Evolutionary conservation across 2,329 filamentous ascomycete species (phyloP).

Genomic region (Colletotrichum lini): DNA sequence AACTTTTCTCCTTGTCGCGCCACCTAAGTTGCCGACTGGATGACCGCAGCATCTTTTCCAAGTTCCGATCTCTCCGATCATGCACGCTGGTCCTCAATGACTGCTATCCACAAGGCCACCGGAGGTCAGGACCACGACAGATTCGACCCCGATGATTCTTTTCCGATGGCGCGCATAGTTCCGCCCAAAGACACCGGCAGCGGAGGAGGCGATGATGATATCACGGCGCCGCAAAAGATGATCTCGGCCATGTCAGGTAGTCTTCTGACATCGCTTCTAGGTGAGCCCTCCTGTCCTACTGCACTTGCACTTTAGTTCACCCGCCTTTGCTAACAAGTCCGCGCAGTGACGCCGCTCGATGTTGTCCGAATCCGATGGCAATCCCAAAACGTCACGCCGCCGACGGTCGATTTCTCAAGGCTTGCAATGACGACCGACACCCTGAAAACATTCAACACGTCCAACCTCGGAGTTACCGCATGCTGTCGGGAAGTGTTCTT

Average conservation of each 20-base stretch:
- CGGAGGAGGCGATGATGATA: slow-evolving; percentile 65
- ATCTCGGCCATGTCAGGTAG: slow-evolving; percentile 92
- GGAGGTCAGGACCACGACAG: slow-evolving; percentile 48
- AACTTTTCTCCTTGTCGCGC: not conserved
- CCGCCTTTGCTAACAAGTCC: slow-evolving; percentile 31
- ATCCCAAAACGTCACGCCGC: slow-evolving; percentile 76
- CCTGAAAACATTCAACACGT: slow-evolving; percentile 78
- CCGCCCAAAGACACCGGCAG: slow-evolving; percentile 42
- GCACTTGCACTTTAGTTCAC: not conserved
- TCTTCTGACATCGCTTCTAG: slow-evolving; percentile 88
- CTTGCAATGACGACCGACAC: slow-evolving; percentile 70
- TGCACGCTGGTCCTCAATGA: slow-evolving; percentile 41
- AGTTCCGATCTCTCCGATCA: slow-evolving; percentile 37
- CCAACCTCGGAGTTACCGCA: slow-evolving; percentile 90
- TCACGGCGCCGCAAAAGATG: slow-evolving; percentile 93
- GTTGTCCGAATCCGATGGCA: slow-evolving; percentile 96
- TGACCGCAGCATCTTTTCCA: slow-evolving; percentile 17
- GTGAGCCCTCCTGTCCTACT: slow-evolving; percentile 63
- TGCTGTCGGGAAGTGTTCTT: slow-evolving; percentile 99
- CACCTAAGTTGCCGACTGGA: not conserved
- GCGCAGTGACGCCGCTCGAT: slow-evolving; percentile 90
- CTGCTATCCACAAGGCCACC: slow-evolving; percentile 31
- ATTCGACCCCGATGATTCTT: slow-evolving; percentile 49
- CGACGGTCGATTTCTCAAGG: slow-evolving; percentile 68
- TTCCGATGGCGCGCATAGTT: slow-evolving; percentile 49